phyloP scores from a whole-genome alignment of 345 rosid species.

The Eucalyptus tenuipes region DNA sequence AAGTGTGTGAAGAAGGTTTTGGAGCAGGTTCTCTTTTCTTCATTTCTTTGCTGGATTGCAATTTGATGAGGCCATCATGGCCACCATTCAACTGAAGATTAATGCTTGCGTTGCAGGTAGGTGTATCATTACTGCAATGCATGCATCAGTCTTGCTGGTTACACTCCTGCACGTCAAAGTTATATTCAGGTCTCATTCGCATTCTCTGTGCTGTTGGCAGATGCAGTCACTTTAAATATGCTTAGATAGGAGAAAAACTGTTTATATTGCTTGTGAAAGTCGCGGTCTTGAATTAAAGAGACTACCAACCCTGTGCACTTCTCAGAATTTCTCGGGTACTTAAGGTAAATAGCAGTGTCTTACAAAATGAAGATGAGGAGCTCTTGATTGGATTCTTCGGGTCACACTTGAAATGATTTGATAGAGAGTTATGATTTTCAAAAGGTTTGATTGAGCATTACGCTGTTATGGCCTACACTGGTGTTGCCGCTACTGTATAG shows the following conservation, averaged over 20 bases:
- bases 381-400: background rate
- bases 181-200: background rate
- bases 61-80: background rate
- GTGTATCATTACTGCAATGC: background rate
- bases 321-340: background rate
- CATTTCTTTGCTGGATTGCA: background rate
- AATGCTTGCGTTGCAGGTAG: background rate
- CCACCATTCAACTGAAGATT: background rate
- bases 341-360: background rate
- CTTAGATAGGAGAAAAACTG: background rate
- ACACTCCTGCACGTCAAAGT: background rate
- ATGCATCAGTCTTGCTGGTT: background rate
- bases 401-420: background rate
- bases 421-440: background rate
- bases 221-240: background rate
- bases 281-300: background rate
- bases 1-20: background rate
- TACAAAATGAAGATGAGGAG: background rate
- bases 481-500: background rate
- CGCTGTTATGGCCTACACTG: background rate
- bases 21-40: background rate
- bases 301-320: background rate
- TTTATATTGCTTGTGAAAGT: background rate
- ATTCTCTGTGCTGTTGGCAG: background rate
- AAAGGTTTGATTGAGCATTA: background rate